Percentiles rank a stretch among this genome's conserved stretches.
phyloP scores from a whole-genome alignment of 2,329 filamentous ascomycete genomes.

The Biscogniauxia marginata region DNA sequence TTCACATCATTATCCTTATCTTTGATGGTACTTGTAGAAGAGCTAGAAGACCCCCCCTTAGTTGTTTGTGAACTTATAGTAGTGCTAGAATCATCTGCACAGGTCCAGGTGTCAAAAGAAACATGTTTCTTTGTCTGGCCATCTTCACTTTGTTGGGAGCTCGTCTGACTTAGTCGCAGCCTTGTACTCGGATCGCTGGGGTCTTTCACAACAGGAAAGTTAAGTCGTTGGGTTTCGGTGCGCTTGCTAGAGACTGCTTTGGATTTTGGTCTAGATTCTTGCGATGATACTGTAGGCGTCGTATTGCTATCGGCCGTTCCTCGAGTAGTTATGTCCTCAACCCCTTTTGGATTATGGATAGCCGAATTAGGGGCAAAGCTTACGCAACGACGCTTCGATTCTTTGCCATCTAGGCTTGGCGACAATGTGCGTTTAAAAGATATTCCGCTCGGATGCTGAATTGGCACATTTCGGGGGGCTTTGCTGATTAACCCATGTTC shows the following conservation, averaged over 20 bases:
- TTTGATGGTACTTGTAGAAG: slow-evolving; percentile 15
- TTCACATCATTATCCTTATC: slow-evolving; percentile 1
- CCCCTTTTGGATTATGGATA: background rate
- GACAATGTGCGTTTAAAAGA: slow-evolving; percentile 23
- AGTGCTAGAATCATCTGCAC: slow-evolving; percentile 7
- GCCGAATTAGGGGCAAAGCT: slow-evolving; percentile 17
- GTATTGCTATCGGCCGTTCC: slow-evolving; percentile 5
- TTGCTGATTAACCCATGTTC: slow-evolving; percentile 39
- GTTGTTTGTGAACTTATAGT: slow-evolving; percentile 11
- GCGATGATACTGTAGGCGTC: slow-evolving; percentile 16
- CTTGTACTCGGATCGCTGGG: slow-evolving; percentile 63
- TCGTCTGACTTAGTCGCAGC: slow-evolving; percentile 62
- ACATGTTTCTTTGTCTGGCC: slow-evolving; percentile 34
- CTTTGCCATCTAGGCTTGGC: slow-evolving; percentile 12
- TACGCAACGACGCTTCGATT: slow-evolving; percentile 30
- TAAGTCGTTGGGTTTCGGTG: slow-evolving; percentile 44
- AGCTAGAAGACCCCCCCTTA: slow-evolving; percentile 16
- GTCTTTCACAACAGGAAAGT: slow-evolving; percentile 77
- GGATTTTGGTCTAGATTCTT: slow-evolving; percentile 14
- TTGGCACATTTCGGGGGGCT: slow-evolving; percentile 21
- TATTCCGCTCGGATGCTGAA: slow-evolving; percentile 4
- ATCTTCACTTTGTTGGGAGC: slow-evolving; percentile 49
- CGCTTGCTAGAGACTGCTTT: slow-evolving; percentile 40
- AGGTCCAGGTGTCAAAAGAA: slow-evolving; percentile 30
- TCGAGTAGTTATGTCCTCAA: slow-evolving; percentile 2